A percentile compares a stretch with the other conserved stretches of the same genome.
Evolutionary conservation across 176 grass and related monocot genomes (phyloP).

Genomic region (Zea luxurians): DNA sequence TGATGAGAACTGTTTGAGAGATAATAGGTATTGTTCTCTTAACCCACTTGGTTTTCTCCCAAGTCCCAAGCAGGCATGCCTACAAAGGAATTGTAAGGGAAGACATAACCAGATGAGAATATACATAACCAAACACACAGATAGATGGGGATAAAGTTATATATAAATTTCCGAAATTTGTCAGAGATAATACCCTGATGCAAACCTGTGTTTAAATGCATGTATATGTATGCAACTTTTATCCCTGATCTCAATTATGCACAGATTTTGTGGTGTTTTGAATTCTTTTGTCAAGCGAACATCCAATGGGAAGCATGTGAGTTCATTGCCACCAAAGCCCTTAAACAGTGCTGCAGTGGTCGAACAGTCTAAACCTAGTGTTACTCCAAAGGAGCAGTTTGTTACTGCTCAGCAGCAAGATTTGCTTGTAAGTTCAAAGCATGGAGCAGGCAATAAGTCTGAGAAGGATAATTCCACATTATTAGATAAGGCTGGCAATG

Average conservation of each 20-base stretch:
- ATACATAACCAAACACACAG: neutral
- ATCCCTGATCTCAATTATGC: slow-evolving; percentile 32
- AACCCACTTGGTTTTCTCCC: neutral
- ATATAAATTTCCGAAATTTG: neutral
- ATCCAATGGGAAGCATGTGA: slow-evolving; percentile 55
- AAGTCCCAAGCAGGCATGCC: neutral
- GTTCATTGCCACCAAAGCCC: slow-evolving; percentile 44
- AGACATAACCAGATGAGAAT: neutral
- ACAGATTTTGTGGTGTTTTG: slow-evolving; percentile 89
- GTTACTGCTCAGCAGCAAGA: slow-evolving; percentile 48
- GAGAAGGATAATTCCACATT: slow-evolving; percentile 45
- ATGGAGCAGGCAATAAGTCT: slow-evolving; percentile 45
- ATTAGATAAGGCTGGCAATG: slow-evolving; percentile 43
- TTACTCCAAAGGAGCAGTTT: slow-evolving; percentile 60
- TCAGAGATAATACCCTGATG: neutral
- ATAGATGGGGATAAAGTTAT: neutral
- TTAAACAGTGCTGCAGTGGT: slow-evolving; percentile 22
- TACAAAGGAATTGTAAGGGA: slow-evolving; percentile 11
- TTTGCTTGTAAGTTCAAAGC: slow-evolving; percentile 30
- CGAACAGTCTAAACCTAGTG: slow-evolving; percentile 46
- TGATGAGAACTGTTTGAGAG: slow-evolving; percentile 92
- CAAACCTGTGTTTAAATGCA: neutral
- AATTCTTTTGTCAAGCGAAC: slow-evolving; percentile 73
- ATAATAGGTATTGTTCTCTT: slow-evolving; percentile 65
- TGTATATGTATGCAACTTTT: slow-evolving; percentile 12